Evolutionary conservation across 768 basidiomycete species (phyloP).

Genomic region (Erythrobasidium yunnanense): DNA sequence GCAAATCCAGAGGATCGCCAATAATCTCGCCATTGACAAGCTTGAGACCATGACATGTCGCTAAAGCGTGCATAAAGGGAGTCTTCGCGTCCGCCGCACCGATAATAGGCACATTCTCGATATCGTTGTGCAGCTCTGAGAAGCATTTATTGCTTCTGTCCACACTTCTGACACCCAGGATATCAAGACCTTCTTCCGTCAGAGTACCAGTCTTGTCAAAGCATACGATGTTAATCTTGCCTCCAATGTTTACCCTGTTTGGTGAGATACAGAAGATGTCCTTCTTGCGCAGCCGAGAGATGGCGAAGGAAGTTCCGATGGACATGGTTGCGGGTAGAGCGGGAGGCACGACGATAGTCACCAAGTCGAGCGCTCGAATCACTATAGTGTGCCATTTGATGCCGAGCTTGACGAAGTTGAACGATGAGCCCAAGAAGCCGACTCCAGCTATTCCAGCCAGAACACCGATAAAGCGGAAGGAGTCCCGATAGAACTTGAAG

Average conservation of each 20-base stretch:
- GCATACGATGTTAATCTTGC: conserved; percentile 92
- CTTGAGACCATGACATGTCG: conserved; percentile 92
- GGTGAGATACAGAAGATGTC: conserved; percentile 96
- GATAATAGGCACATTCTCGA: conserved; percentile 65
- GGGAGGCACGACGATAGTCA: conserved; percentile 95
- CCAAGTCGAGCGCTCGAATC: conserved; percentile 80
- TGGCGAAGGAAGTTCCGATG: conserved; percentile 92
- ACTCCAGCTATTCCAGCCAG: conserved; percentile 79
- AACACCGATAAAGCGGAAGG: conserved; percentile 64
- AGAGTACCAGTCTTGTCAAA: conserved; percentile 99
- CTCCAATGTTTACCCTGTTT: conserved; percentile 83
- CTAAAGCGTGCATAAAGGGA: conserved; percentile 77
- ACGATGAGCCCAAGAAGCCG: conserved; percentile 81
- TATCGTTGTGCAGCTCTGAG: conserved; percentile 76
- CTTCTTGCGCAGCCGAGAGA: conserved; percentile 68
- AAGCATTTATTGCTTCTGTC: conserved; percentile 66
- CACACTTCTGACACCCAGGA: conserved; percentile 78
- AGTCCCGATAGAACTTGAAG: conserved; percentile 92
- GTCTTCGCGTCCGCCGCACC: conserved; percentile 56
- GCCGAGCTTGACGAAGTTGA: conserved; percentile 81
- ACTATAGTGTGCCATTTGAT: conserved; percentile 81
- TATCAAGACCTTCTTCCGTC: conserved; percentile 94
- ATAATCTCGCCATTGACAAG: conserved; percentile 75
- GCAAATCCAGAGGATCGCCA: conserved; percentile 89
- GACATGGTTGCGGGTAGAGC: conserved; percentile 93